Base-by-base conservation (phyloP, 2,329 filamentous ascomycete species). In the Helicocarpus griseus region DNA sequence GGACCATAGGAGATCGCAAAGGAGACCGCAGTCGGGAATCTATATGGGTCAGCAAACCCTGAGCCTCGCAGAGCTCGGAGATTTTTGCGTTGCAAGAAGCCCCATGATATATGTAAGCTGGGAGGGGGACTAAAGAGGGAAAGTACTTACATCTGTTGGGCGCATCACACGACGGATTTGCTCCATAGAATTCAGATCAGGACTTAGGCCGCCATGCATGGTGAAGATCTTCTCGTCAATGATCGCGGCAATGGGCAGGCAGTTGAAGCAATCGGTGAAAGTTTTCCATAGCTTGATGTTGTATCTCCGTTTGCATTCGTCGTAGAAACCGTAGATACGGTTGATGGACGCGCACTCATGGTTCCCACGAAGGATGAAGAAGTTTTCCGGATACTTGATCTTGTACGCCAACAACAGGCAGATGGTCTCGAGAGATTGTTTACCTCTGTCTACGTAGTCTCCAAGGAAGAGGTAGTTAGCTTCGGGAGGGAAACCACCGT, bases 201-300 rank as follows among this genome's bases (percentile, higher is more conserved):
- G 93, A 72, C 89, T 96, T 65, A 98, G 76, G 66, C 93, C 93
- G 68, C 93, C 93, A 74, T 98, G 93, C 91, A 98, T 96, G 67
- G 90, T 96, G 78, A 98, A 97, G 69, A 98, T 98, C 85, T 97
- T 98, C 79, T 96, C 93, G 67, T 95, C 91, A 63, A 98, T 96
- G 73, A 98, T 98, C 61, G 93, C 91, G 53, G 91, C 93, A 70
- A 98, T 97, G 45, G 91, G 91, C 66, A 97, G 75, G 75, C 89
- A 96, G 79, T 98, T 98, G 82, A 98, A 98, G 80, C 90, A 96
- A 71, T 98, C 91, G 57, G 90, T 96, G 70, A 98, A 97, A 1
- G 91, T 97, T 81, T 98, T 98, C 91, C 91, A 97, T 56, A 97
- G 80, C 81, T 97, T 97, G 78, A 97, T 95, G 75, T 97, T 98